Evolutionary conservation across 2,329 filamentous ascomycete species (phyloP).

Genomic region (Lasiodiplodia citricola): DNA sequence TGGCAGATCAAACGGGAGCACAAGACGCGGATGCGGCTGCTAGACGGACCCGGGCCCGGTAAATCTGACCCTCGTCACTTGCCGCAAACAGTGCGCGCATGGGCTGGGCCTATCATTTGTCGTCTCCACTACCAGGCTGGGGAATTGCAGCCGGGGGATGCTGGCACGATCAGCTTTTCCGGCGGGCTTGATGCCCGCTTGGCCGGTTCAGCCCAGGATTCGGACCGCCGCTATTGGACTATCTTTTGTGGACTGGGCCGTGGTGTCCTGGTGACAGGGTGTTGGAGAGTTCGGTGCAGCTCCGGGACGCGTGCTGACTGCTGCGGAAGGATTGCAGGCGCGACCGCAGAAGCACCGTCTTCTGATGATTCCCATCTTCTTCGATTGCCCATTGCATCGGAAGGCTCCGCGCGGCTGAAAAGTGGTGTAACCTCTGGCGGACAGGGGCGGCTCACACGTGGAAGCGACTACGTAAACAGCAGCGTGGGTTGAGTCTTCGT

Average conservation of each 20-base stretch:
- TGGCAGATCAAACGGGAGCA: constrained; percentile 14
- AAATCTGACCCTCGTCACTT: not conserved
- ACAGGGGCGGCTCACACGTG: constrained; percentile 8
- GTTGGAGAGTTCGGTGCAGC: constrained; percentile 1
- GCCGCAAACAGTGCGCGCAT: not conserved
- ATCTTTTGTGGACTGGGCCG: not conserved
- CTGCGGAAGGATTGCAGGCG: constrained; percentile 1
- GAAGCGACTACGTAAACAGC: constrained; percentile 18
- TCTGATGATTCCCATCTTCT: not conserved
- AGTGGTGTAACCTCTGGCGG: not conserved
- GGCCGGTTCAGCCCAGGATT: not conserved
- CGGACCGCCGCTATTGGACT: constrained; percentile 1
- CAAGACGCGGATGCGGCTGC: not conserved
- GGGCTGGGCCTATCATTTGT: not conserved
- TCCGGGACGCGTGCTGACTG: constrained; percentile 5
- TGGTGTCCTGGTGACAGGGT: constrained; percentile 4
- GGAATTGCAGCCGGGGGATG: not conserved
- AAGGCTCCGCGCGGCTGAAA: not conserved
- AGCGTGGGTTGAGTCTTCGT: constrained; percentile 3
- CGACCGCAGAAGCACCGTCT: constrained; percentile 19
- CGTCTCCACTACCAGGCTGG: not conserved
- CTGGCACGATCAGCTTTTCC: constrained; percentile 9
- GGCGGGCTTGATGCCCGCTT: not conserved
- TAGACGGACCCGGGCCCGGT: not conserved
- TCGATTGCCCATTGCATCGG: not conserved